Conservation (phyloP, 495 filamentous ascomycete species). For the Chaetomium cochliodes region DNA sequence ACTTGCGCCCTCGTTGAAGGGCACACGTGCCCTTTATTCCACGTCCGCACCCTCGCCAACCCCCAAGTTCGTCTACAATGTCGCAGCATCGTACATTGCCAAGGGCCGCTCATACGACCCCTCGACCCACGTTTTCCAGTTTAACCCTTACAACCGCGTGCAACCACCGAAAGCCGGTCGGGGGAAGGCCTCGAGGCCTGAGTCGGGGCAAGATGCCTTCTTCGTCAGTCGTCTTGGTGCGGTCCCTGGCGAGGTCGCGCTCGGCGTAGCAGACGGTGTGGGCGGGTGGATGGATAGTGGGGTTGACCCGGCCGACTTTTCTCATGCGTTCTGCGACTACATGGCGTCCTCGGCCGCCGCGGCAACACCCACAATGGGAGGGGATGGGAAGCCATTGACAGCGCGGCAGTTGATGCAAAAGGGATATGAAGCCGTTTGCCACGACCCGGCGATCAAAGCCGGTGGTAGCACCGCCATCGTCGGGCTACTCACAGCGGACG, state of each 20-base stretch:
- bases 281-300: conserved; percentile 90
- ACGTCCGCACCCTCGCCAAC: conserved; percentile 7
- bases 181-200: conserved; percentile 59
- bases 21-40: conserved; percentile 14
- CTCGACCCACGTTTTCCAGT: conserved; percentile 67
- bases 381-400: conserved; percentile 42
- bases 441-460: conserved; percentile 67
- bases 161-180: conserved; percentile 47
- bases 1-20: background rate
- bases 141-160: conserved; percentile 63
- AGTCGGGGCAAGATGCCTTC: conserved; percentile 92
- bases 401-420: conserved; percentile 72
- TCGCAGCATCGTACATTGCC: conserved; percentile 69
- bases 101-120: conserved; percentile 76
- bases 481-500: conserved; percentile 66
- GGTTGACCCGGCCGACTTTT: conserved; percentile 92
- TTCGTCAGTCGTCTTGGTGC: conserved; percentile 76
- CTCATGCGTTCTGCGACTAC: conserved; percentile 87
- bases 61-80: conserved; percentile 58
- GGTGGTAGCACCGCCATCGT: conserved; percentile 91
- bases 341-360: conserved; percentile 71
- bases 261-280: conserved; percentile 92
- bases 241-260: conserved; percentile 58
- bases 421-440: conserved; percentile 77
- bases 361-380: conserved; percentile 13